phyloP scores from a whole-genome alignment of 2,329 filamentous ascomycete genomes.

The Chaetomium globosum region DNA sequence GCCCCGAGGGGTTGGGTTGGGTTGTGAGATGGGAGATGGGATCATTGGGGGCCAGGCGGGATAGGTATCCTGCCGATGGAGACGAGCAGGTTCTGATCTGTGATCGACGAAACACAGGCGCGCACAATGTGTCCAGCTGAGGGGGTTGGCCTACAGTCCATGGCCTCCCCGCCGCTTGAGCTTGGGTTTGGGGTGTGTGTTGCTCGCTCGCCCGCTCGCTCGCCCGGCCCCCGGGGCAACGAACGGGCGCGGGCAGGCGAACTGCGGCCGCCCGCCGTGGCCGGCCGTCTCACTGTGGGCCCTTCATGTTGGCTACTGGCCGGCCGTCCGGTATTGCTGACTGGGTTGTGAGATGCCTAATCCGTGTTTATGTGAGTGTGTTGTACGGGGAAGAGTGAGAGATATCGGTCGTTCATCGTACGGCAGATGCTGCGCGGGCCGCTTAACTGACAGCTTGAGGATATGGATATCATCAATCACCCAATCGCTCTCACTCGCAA shows the following conservation, averaged over 20 bases:
- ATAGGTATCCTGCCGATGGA: background rate
- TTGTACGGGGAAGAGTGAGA: background rate
- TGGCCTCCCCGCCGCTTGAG: too few relatives aligned
- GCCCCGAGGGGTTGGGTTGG: too few relatives aligned
- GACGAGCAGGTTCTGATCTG: background rate
- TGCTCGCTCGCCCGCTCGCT: background rate
- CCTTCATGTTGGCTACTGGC: background rate
- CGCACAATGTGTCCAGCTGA: background rate
- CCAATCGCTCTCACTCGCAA: background rate
- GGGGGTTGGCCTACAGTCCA: background rate
- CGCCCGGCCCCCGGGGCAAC: background rate
- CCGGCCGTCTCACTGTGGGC: conserved; percentile 2
- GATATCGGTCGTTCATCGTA: background rate
- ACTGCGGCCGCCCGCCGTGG: conserved; percentile 4
- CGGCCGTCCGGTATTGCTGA: background rate
- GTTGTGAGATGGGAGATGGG: background rate
- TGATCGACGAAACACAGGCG: background rate
- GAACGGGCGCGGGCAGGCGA: background rate
- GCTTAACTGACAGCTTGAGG: background rate
- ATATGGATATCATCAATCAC: background rate
- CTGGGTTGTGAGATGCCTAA: background rate
- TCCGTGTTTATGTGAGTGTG: background rate
- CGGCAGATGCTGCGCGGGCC: background rate
- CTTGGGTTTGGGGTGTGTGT: too few relatives aligned
- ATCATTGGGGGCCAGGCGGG: too few relatives aligned